phyloP scores from a whole-genome alignment of 2,329 filamentous ascomycete genomes.

The Aspergillus udagawae region DNA sequence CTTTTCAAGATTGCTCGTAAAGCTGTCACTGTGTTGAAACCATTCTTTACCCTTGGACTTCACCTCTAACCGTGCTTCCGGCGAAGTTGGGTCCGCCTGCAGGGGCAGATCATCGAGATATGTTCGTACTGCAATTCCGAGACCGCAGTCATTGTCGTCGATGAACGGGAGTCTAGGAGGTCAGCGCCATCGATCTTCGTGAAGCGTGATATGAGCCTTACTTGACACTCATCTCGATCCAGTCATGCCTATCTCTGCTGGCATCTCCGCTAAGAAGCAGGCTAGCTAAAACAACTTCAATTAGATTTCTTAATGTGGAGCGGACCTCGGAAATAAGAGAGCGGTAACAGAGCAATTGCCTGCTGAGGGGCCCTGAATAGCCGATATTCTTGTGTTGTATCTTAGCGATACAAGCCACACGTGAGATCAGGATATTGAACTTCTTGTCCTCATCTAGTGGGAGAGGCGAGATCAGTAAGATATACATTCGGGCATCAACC shows the following conservation, averaged over 20 bases:
- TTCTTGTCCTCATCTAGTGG: conserved; percentile 68
- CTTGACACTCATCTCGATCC: conserved; percentile 67
- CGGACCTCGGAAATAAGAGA: conserved; percentile 78
- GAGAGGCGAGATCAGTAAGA: conserved; percentile 12
- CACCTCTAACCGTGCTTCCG: conserved; percentile 47
- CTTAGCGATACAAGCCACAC: conserved; percentile 77
- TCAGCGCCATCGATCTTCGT: conserved; percentile 4
- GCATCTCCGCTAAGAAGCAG: conserved; percentile 80
- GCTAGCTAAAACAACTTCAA: conserved; percentile 76
- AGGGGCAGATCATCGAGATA: conserved; percentile 53
- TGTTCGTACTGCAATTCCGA: conserved; percentile 47
- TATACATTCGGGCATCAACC: neutral
- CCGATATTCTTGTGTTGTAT: conserved; percentile 80
- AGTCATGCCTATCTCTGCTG: conserved; percentile 64
- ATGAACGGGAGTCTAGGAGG: conserved; percentile 40
- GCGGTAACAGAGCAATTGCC: conserved; percentile 81
- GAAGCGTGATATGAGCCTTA: conserved; percentile 41
- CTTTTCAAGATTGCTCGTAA: conserved; percentile 54
- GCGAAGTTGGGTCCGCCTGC: conserved; percentile 51
- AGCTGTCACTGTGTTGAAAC: conserved; percentile 59
- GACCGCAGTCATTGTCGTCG: conserved; percentile 43
- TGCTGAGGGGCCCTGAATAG: conserved; percentile 90
- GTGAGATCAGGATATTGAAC: conserved; percentile 76
- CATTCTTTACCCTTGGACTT: conserved; percentile 54
- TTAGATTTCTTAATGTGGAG: conserved; percentile 71